Evolutionary conservation across 257 asterid genomes (phyloP).

Genomic region (Mitragyna speciosa): DNA sequence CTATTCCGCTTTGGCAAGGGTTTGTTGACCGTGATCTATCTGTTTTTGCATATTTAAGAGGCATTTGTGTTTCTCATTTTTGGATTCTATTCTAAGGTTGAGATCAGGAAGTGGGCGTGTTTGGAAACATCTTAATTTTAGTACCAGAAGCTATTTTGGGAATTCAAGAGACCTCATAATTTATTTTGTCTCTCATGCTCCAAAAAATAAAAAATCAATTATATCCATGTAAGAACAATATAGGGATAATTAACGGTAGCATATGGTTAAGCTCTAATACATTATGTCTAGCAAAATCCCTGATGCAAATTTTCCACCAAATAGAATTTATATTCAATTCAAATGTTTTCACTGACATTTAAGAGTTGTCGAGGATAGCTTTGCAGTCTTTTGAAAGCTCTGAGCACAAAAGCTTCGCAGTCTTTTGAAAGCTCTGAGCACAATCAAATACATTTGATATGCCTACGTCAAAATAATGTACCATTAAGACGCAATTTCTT

Average conservation of each 20-base stretch:
- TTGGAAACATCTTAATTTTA: not conserved
- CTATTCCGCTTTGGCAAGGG: no score
- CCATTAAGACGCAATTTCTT: not conserved
- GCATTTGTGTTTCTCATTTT: not conserved
- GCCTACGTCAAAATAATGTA: not conserved
- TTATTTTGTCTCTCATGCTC: not conserved
- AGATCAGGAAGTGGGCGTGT: not conserved
- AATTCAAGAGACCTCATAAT: not conserved
- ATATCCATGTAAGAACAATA: no score
- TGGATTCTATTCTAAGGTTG: conserved; percentile 2
- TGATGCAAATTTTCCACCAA: no score
- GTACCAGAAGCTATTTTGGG: not conserved
- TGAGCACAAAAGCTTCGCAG: not conserved
- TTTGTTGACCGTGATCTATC: no score
- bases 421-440: not conserved
- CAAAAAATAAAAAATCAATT: no score
- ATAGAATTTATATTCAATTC: not conserved
- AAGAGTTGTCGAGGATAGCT: no score
- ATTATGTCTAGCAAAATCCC: no score
- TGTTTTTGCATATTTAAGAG: not conserved
- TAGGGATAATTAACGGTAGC: no score
- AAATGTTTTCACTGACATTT: not conserved
- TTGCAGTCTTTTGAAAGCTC: not conserved
- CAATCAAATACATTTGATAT: not conserved
- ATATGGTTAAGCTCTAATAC: no score